Evolutionary conservation across 2,329 filamentous ascomycete genomes (phyloP), one percentile per base, ranked within the genome.

Genomic region (Colletotrichum cordylinicola): DNA sequence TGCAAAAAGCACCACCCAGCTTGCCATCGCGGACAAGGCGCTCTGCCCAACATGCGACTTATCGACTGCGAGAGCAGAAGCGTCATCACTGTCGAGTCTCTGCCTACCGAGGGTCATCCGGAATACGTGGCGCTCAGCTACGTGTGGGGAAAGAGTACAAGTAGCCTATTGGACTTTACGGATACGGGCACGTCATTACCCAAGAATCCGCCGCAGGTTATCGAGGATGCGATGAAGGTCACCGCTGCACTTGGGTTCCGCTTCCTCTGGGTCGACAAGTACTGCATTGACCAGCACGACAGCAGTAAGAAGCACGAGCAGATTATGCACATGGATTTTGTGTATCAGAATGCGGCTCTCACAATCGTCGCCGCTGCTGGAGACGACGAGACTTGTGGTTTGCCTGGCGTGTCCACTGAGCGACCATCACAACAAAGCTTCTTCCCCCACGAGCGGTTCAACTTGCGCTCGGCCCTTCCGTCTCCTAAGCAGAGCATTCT

Each of bases 211-310:
- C 37, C 67, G n/a, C 39, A 35, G 10, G 67, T 72, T 5, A 31
- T 72, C 9, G 48, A 62, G 48, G 80, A 81, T 58, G 78, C 77
- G 4, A 71, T 81, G 4, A 70, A 70, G 29, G 75, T 79, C 37
- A 77, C 79, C 8, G 64, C 52, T 13, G 70, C 75, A 21, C 75
- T 81, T 64, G 80, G 79, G 4, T 75, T 77, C 9, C 60, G 61
- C 4, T 81, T 78, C 60, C 76, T 82, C n/a, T 82, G 81, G 81
- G 74, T 82, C 21, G 81, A 82, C 31, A 76, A 78, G 15, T 64
- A 80, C 13, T 82, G 81, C 52, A 79, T 82, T 2, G 62, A 81
- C 21, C 81, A 82, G 58, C 79, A 81, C 56, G 79, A 81, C 9
- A 64, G 67, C 27, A n/a, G 62, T 29, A 74, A 77, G 24, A 77